Evolutionary conservation across 2,329 filamentous ascomycete genomes (phyloP).

Genomic region (Ploettnerulaceae sp.): DNA sequence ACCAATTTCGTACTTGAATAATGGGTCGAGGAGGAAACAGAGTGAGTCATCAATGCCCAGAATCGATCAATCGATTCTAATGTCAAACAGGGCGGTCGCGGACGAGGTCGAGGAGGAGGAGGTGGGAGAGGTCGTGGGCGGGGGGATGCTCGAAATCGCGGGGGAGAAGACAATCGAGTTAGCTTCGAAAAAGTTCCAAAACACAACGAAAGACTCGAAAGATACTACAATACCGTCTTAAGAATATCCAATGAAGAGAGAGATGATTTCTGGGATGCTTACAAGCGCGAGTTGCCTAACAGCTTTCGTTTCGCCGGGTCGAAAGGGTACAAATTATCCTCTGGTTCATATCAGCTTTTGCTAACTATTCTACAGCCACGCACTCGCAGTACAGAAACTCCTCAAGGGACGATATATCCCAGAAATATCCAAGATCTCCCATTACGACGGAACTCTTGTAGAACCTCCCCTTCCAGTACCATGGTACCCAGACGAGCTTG

Average conservation of each 20-base stretch:
- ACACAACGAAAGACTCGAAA: conserved; percentile 78
- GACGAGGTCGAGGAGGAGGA: conserved; percentile 22
- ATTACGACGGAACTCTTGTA: conserved; percentile 76
- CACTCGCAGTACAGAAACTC: conserved; percentile 84
- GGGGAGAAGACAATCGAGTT: conserved; percentile 40
- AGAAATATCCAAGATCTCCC: conserved; percentile 77
- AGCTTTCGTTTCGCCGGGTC: conserved; percentile 97
- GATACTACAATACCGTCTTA: conserved; percentile 76
- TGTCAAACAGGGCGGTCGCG: conserved; percentile 18
- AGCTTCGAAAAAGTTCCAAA: conserved; percentile 59
- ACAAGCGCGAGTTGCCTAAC: conserved; percentile 85
- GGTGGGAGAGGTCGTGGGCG: conserved; percentile 24
- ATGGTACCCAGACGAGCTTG: conserved; percentile 93
- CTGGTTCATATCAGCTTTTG: background rate
- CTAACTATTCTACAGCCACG: conserved; percentile 57
- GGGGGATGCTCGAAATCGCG: conserved; percentile 24
- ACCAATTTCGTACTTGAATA: conserved; percentile 4
- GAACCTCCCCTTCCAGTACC: conserved; percentile 75
- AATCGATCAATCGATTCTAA: conserved; percentile 7
- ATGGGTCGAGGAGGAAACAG: conserved; percentile 33
- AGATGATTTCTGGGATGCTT: conserved; percentile 74
- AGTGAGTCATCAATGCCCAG: conserved; percentile 19
- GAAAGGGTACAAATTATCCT: conserved; percentile 58
- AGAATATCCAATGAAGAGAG: conserved; percentile 75
- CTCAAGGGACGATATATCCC: conserved; percentile 87